Percentiles rank a stretch among this genome's conserved stretches.
Evolutionary conservation across 371 early-diverging fungal genomes (phyloP).

Genomic region (Circinella umbellata): DNA sequence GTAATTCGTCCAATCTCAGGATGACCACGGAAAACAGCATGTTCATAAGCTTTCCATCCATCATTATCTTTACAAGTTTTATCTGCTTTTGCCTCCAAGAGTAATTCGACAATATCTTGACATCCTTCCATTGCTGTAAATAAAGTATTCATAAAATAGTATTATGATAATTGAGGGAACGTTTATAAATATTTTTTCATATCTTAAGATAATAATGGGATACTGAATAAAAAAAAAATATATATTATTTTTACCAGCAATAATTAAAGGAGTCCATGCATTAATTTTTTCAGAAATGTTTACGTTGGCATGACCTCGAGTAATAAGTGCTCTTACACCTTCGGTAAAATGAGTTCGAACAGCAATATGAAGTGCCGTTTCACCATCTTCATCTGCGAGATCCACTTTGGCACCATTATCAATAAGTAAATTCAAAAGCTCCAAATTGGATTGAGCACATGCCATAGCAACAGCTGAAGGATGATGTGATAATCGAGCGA

Average conservation of each 20-base stretch:
- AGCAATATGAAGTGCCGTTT: constrained; percentile 67
- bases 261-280: constrained; percentile 70
- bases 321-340: constrained; percentile 57
- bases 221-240: neutral
- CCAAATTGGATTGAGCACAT: constrained; percentile 56
- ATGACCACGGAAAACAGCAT: constrained; percentile 70
- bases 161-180: too few species aligned
- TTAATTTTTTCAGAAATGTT: constrained; percentile 51
- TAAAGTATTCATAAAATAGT: neutral
- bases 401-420: constrained; percentile 57
- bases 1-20: constrained; percentile 55
- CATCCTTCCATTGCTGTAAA: constrained; percentile 63
- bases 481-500: constrained; percentile 40
- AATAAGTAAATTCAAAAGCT: constrained; percentile 54
- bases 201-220: too few species aligned
- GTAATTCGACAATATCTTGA: constrained; percentile 46
- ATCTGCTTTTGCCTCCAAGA: constrained; percentile 63
- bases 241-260: constrained; percentile 51
- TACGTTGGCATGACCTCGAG: constrained; percentile 38
- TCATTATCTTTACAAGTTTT: constrained; percentile 49
- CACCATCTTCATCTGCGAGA: constrained; percentile 67
- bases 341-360: constrained; percentile 57
- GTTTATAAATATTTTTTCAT: too few species aligned
- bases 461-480: constrained; percentile 63
- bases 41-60: constrained; percentile 74